Evolutionary conservation across 192 early-diverging fungal genomes (phyloP), one percentile per base, ranked within the genome.

Genomic region (Podochytrium sp.): DNA sequence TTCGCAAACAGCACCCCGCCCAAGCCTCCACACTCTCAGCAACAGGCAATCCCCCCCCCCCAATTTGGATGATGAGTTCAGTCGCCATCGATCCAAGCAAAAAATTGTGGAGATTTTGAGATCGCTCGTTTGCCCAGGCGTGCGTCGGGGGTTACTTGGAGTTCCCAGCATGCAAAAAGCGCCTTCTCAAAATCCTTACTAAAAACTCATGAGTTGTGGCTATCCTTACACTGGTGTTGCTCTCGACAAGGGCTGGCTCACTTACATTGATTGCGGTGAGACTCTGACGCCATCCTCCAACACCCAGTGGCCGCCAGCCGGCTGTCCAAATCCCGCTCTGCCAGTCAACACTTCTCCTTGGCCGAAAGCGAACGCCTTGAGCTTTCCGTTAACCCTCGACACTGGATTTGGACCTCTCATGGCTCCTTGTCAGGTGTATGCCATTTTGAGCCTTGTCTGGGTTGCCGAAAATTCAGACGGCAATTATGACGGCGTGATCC

Each of bases 281-380:
- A 32, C 23, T 47, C 40, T 29, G 2, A 65, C 63, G 6, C 0
- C 43, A 12, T 47, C 40, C 0, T 25, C 42, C 16, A 65, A 65
- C 63, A 65, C 37, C 14, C 41, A 65, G 3, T 65, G 63, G 63
- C 63, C 63, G 1, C 63, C 63, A 29, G 41, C 63, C 33, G 63
- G 63, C 20, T 65, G 63, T 32, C 63, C 63, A 6, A 35, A 25
- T 39, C 27, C 43, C 33, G 20, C 63, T 25, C 38, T 35, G 25
- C 41, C 63, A 12, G 40, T 43, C 7, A 25, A 25, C n/a, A 29
- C 12, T n/a, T 25, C 42, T 65, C 12, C 63, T 5, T 65, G 63
- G 63, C 7, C 29, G 2, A 41, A 41, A 3, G 40, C 42, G 18
- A 35, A 35, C 39, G 29, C 42, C 23, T 29, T 65, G 23, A 25